Base-by-base conservation (phyloP, 768 basidiomycete genomes). In the Sarcomyxa edulis region DNA sequence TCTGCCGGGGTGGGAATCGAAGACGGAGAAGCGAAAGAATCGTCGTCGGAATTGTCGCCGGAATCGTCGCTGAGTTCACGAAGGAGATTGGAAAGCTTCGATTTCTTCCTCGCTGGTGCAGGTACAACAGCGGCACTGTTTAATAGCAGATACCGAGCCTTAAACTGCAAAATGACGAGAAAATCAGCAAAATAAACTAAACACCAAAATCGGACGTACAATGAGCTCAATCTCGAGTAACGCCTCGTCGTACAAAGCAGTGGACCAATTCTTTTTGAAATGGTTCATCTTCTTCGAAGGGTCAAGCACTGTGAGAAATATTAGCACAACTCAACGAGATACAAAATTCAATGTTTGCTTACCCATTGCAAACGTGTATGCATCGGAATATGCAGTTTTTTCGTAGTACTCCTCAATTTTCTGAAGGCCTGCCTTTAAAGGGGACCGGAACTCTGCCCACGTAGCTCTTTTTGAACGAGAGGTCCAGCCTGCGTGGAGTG, bases 361-460 rank as follows among this genome's bases (percentile, higher is more conserved):
- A 59, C 57, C 39, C 54, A 59, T 58, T 1, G 48, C 40, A 40
- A 64, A 45, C 6, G 50, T 56, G 38, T 63, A 59, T 2, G 60
- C 60, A 45, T 57, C 44, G 6, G 48, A 49, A 2, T 50, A 34
- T 2, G 52, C 43, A 1, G 54, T 56, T 42, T 56, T 54, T 16
- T 59, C 20, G 41, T 62, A 62, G 33, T 65, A 65, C 6, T 55
- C 48, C 1, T 41, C 37, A 18, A 66, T 42, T 20, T 61, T 64
- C 2, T 6, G 40, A 3, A 53, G 26, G 1, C 40, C 63, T 3
- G 47, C 53, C 8, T 48, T 30, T 4, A 63, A 46, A 6, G 53
- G 59, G n/a, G 30, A 19, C 0, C 30, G 15, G 28, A 57, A 61
- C 16, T 32, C 29, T 3, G 14, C 16, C 44, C 54, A 61, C 34